These are phyloP conservation scores for Ustilago sp. DNA, from an alignment of 1,284 basidiomycete species.

Conservation along the genomic window DNA sequence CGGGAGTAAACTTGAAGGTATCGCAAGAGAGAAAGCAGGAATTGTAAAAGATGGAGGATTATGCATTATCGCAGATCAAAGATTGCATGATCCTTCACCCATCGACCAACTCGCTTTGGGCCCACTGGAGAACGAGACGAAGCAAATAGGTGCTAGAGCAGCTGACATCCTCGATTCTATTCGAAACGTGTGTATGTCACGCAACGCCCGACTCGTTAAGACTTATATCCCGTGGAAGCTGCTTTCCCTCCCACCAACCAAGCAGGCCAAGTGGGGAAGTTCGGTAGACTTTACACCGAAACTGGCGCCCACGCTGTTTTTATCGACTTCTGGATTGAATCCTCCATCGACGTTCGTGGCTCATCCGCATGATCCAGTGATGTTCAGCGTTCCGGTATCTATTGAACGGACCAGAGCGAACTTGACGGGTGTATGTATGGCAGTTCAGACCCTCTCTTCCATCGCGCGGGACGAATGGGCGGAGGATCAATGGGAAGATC, in stretches of 20 bases:
- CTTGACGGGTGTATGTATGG: constrained; percentile 57
- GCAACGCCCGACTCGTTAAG: constrained; percentile 50
- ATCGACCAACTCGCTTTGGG: constrained; percentile 39
- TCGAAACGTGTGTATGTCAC: constrained; percentile 39
- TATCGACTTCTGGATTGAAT: constrained; percentile 46
- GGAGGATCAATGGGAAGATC: constrained; percentile 51
- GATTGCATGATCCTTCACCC: constrained; percentile 21
- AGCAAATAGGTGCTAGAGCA: constrained; percentile 34
- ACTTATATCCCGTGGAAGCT: constrained; percentile 49
- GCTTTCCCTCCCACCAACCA: constrained; percentile 36
- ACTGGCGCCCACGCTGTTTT: constrained; percentile 39
- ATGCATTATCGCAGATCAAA: constrained; percentile 77
- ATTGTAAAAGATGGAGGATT: constrained; percentile 79
- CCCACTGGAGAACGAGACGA: constrained; percentile 43
- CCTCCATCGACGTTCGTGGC: constrained; percentile 50
- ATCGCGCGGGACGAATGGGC: constrained; percentile 62
- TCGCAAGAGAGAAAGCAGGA: constrained; percentile 85
- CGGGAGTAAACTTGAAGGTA: constrained; percentile 80
- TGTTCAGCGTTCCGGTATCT: constrained; percentile 28
- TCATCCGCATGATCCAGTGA: constrained; percentile 47
- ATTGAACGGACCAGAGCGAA: constrained; percentile 57
- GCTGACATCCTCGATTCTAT: constrained; percentile 54
- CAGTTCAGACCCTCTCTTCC: constrained; percentile 63
- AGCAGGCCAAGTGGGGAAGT: constrained; percentile 29
- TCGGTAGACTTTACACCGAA: constrained; percentile 34